Conservation (phyloP, 257 asterid genomes). For the Solanum rostratum region DNA sequence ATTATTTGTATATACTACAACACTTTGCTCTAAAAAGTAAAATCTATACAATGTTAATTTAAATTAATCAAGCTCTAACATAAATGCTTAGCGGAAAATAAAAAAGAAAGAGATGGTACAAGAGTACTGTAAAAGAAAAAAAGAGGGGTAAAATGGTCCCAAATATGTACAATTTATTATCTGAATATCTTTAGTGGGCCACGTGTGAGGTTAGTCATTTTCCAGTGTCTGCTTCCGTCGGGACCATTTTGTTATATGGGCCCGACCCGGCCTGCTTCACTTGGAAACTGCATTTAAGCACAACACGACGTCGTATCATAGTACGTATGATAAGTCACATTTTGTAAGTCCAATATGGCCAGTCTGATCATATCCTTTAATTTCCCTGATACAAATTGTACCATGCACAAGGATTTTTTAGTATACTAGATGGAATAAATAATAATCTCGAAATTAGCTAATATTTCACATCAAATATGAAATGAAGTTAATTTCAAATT, state of each 20-base stretch:
- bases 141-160: not conserved
- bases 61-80: not conserved
- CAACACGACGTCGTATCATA: constrained; percentile 5
- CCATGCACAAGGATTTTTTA: not conserved
- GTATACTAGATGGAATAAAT: too few species aligned
- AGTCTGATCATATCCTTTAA: not conserved
- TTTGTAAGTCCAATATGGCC: not conserved
- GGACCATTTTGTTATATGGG: not conserved
- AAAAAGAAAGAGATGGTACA: not conserved
- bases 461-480: not conserved
- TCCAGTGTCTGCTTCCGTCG: constrained; percentile 2
- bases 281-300: constrained; percentile 2
- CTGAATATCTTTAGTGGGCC: constrained; percentile 16
- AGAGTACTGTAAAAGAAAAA: not conserved
- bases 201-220: constrained; percentile 12
- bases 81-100: not conserved
- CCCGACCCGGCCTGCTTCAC: not conserved
- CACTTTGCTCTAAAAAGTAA: not conserved
- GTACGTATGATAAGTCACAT: not conserved
- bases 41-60: not conserved
- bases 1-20: not conserved
- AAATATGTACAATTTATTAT: constrained; percentile 1
- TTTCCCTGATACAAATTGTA: not conserved
- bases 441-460: not conserved
- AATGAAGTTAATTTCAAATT: not conserved